phyloP scores from a whole-genome alignment of 1,284 basidiomycete species.

The Marasmius sp. region DNA sequence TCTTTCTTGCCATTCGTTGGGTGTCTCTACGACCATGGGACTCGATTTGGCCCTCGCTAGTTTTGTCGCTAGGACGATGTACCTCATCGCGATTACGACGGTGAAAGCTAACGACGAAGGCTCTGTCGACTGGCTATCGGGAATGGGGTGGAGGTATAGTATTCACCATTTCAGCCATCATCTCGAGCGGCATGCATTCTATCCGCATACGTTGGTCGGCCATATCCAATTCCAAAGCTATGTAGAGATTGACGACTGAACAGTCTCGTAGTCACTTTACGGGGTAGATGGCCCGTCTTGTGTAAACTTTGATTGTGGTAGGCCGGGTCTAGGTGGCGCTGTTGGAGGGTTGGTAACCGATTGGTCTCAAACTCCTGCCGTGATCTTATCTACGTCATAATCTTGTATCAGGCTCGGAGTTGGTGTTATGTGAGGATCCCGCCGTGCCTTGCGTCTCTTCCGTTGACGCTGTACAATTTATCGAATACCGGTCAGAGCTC shows the following conservation, averaged over 20 bases:
- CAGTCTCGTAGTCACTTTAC: constrained; percentile 59
- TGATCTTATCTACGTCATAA: neutral
- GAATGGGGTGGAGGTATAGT: constrained; percentile 81
- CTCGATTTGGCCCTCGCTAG: too few species aligned
- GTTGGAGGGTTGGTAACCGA: constrained; percentile 6
- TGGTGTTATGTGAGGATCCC: constrained; percentile 23
- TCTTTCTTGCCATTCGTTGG: too few species aligned
- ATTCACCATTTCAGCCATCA: constrained; percentile 62
- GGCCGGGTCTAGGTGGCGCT: constrained; percentile 2
- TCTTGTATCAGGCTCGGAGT: constrained; percentile 14
- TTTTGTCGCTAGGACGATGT: too few species aligned
- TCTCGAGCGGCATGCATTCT: constrained; percentile 77
- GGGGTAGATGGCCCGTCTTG: neutral
- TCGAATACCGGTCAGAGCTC: too few species aligned
- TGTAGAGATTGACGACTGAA: neutral
- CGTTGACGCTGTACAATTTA: constrained; percentile 18
- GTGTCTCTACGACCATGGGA: too few species aligned
- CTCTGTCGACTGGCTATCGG: constrained; percentile 48
- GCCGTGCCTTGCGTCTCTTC: constrained; percentile 15
- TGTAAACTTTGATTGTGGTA: too few species aligned
- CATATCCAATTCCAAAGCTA: too few species aligned
- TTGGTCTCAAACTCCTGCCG: neutral
- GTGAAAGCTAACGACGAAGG: too few species aligned
- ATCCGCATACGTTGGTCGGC: constrained; percentile 49
- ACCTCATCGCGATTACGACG: too few species aligned